Evolutionary conservation across 73 alveolate species (phyloP), one percentile per base, ranked within the genome.

Genomic region (Paramecium pentaurelia): DNA sequence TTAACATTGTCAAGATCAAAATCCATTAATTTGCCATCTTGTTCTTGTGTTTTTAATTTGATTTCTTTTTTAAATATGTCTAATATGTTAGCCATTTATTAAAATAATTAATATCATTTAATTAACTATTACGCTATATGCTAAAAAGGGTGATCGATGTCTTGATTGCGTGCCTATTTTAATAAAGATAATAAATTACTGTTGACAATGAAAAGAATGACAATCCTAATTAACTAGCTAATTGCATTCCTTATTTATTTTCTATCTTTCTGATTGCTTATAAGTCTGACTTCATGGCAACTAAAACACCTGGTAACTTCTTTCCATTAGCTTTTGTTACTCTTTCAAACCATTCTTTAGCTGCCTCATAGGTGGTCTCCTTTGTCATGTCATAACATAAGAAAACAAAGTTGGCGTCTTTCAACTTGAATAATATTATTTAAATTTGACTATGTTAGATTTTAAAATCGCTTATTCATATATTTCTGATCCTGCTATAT

Each of bases 401-500:
- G 18, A 38, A 73, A 34, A 87, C 51, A 36, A 87, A 68, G 71
- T 87, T 73, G 25, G 93, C 64, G 36, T 87, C 42, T 32, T 27
- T 20, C 71, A 87, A 22, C 93, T 87, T 54, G 70, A 27, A 83
- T 44, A 25, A 49, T 42, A 27, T 37, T 38, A 22, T 12, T 18
- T 59, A 60, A 32, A 14, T 34, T 34, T 42, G 9, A 40, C 70
- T 30, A 60, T 60, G 51, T 64, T 77, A 8, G 86, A 60, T 64
- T 87, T 51, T 9, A 32, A 12, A 34, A 73, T 64, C 25, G 86
- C 86, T 18, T 73, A 87, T 87, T 30, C 64, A 64, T 87, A 87
- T 58, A 73, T 64, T 73, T 87, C 93, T 5, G 83, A 87, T 60
- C 93, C 93, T 16, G 88, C 71, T 8, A 87, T 87, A 68, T 87